These are phyloP conservation scores for Meredithiella fracta DNA, from an alignment of 2,329 filamentous ascomycete genomes.

Conservation along the genomic window DNA sequence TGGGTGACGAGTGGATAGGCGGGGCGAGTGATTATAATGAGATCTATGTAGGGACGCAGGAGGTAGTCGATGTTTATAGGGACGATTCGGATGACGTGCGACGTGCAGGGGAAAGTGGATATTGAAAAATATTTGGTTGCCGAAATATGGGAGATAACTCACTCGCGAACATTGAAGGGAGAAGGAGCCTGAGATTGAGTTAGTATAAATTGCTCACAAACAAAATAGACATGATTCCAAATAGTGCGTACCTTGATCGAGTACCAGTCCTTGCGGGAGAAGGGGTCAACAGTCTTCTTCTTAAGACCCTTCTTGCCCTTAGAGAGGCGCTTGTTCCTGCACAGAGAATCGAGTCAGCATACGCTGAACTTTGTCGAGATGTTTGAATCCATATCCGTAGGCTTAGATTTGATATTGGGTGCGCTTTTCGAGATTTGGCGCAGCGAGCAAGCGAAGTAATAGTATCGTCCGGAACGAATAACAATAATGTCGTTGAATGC, in stretches of 20 bases:
- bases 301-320: constrained; percentile 99
- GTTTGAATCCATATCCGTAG: neutral
- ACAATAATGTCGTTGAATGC: neutral
- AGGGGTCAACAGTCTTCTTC: constrained; percentile 97
- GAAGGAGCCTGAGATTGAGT: constrained; percentile 55
- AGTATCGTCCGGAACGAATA: neutral
- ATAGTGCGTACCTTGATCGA: constrained; percentile 63
- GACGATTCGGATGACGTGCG: neutral
- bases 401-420: neutral
- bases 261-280: constrained; percentile 99
- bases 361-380: neutral
- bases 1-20: neutral
- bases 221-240: neutral
- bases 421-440: neutral
- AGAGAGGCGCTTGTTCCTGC: constrained; percentile 98
- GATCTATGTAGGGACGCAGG: neutral
- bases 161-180: constrained; percentile 94
- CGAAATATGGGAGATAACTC: constrained; percentile 30
- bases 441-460: too few relatives aligned
- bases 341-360: constrained; percentile 17
- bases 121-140: constrained; percentile 1
- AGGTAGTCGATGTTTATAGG: neutral
- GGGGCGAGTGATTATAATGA: neutral
- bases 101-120: neutral
- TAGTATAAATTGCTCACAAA: constrained; percentile 15